Percentiles rank a stretch among this genome's conserved stretches.
Conservation (phyloP, 805 yeast genomes). For the Candida ulmi region DNA sequence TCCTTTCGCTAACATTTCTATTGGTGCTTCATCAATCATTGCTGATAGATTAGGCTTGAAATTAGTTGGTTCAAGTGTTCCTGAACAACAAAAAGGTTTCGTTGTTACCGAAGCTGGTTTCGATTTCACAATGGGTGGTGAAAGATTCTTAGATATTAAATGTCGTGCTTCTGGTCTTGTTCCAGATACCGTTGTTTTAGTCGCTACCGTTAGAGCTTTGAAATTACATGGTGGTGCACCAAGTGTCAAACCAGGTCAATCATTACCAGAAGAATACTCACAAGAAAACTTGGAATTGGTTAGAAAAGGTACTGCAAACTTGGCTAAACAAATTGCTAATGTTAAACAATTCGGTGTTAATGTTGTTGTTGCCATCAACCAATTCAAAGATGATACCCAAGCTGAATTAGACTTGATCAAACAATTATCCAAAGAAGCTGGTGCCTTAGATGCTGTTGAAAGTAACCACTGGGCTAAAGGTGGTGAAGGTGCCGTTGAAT, state of each 20-base stretch:
- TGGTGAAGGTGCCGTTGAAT: conserved; percentile 72
- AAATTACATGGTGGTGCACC: conserved; percentile 89
- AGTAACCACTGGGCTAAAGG: conserved; percentile 88
- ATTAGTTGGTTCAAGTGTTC: conserved; percentile 56
- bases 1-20: conserved; percentile 83
- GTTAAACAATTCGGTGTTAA: conserved; percentile 70
- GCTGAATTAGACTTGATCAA: conserved; percentile 65
- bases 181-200: conserved; percentile 75
- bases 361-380: conserved; percentile 78
- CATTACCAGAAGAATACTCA: conserved; percentile 67
- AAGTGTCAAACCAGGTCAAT: conserved; percentile 79
- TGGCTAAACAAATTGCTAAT: conserved; percentile 71
- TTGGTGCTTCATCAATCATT: conserved; percentile 79
- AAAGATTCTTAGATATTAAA: conserved; percentile 76
- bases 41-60: conserved; percentile 82
- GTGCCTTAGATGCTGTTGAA: conserved; percentile 73
- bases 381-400: conserved; percentile 67
- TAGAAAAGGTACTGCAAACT: conserved; percentile 64
- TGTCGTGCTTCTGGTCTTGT: conserved; percentile 75
- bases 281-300: conserved; percentile 68
- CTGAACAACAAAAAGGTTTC: conserved; percentile 57
- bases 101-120: conserved; percentile 88
- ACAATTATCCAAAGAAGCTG: conserved; percentile 65
- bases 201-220: conserved; percentile 80
- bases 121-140: conserved; percentile 92